Conservation (phyloP, 192 early-diverging fungal species). For the Cladochytrium replicatum region DNA sequence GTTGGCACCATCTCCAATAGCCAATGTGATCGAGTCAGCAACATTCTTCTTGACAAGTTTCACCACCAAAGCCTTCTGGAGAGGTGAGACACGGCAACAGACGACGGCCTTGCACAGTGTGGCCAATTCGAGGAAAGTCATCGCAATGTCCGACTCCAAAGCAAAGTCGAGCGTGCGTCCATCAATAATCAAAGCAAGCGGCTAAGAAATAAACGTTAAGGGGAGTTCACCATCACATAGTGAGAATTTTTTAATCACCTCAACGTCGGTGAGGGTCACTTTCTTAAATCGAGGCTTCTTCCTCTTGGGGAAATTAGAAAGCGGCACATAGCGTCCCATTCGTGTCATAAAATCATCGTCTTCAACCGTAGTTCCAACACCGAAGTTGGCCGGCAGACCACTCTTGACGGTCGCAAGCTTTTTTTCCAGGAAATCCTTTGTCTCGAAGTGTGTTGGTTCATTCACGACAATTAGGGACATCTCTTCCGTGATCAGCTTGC, state of each 20-base stretch:
- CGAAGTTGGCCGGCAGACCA: no score
- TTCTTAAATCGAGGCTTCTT: background rate
- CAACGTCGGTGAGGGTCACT: background rate
- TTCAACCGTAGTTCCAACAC: no score
- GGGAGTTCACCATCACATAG: background rate
- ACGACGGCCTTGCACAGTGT: constrained; percentile 88
- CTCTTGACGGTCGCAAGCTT: constrained; percentile 66
- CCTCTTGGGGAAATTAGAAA: background rate
- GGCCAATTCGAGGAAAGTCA: constrained; percentile 78
- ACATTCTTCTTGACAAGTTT: constrained; percentile 87
- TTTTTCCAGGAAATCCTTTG: constrained; percentile 82
- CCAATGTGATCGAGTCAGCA: constrained; percentile 71
- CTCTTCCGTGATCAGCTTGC: constrained; percentile 89
- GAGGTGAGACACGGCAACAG: constrained; percentile 95
- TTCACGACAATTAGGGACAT: constrained; percentile 89
- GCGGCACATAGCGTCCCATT: background rate
- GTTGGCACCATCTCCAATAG: constrained; percentile 98
- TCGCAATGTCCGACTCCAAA: constrained; percentile 58
- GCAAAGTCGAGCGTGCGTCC: constrained; percentile 87
- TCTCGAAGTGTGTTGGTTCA: constrained; percentile 75
- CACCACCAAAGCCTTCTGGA: constrained; percentile 97
- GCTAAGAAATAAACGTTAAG: constrained; percentile 22
- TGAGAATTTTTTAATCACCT: background rate
- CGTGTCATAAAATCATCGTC: no score
- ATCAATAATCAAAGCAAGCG: constrained; percentile 90